Evolutionary conservation across 768 basidiomycete species (phyloP).

Genomic region (Russula virescens): DNA sequence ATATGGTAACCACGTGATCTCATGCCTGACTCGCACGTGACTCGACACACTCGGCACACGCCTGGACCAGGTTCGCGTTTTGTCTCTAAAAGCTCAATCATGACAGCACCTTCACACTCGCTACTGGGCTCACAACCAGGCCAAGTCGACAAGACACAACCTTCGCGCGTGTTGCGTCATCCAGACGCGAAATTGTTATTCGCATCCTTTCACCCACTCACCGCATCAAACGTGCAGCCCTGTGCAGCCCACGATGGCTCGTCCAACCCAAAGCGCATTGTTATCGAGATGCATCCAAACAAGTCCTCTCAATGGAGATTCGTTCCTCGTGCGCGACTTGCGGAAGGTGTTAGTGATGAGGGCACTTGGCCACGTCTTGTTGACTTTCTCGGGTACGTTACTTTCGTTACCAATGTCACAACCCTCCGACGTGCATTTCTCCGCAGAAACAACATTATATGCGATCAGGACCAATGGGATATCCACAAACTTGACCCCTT

Average conservation of each 20-base stretch:
- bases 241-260: slow-evolving; percentile 35
- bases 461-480: slow-evolving; percentile 79
- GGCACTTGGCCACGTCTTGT: slow-evolving; percentile 66
- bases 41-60: not conserved
- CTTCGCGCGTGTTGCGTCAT: slow-evolving; percentile 52
- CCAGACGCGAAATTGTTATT: slow-evolving; percentile 60
- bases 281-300: slow-evolving; percentile 54
- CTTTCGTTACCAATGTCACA: not conserved
- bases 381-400: slow-evolving; percentile 61
- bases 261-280: slow-evolving; percentile 60
- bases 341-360: slow-evolving; percentile 55
- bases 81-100: not conserved
- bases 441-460: slow-evolving; percentile 42
- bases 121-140: slow-evolving; percentile 51
- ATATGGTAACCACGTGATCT: not conserved
- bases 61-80: not conserved
- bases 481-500: slow-evolving; percentile 73
- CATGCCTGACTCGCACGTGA: not conserved
- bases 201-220: slow-evolving; percentile 66
- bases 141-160: slow-evolving; percentile 57
- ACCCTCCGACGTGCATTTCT: not conserved
- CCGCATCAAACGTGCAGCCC: slow-evolving; percentile 32
- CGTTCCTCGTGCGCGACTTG: slow-evolving; percentile 61
- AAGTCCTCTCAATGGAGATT: slow-evolving; percentile 64
- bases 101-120: slow-evolving; percentile 12